These are phyloP conservation scores for Cercospora brassicicola DNA, from an alignment of 2,329 filamentous ascomycete species.

Conservation along the genomic window DNA sequence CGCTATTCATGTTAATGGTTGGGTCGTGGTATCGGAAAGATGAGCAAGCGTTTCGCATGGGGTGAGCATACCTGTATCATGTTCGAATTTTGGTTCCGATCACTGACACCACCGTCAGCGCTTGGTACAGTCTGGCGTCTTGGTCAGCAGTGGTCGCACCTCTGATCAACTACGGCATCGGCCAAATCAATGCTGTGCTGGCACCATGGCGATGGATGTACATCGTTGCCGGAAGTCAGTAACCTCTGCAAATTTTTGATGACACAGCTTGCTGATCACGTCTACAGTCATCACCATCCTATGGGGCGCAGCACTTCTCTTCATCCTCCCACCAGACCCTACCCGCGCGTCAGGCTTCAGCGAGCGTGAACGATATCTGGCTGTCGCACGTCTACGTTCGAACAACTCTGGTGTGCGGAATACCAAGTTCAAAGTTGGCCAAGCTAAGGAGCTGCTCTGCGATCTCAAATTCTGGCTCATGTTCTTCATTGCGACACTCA, in stretches of 20 bases:
- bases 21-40: slow-evolving; percentile 33
- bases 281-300: slow-evolving; percentile 41
- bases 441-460: slow-evolving; percentile 42
- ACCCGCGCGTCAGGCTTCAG: slow-evolving; percentile 46
- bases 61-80: neutral
- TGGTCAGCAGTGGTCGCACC: slow-evolving; percentile 50
- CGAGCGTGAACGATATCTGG: slow-evolving; percentile 37
- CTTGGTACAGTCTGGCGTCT: slow-evolving; percentile 44
- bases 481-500: slow-evolving; percentile 44
- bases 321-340: slow-evolving; percentile 46
- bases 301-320: slow-evolving; percentile 44
- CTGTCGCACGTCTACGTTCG: slow-evolving; percentile 31
- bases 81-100: neutral
- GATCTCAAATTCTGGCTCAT: slow-evolving; percentile 45
- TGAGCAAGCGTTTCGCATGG: slow-evolving; percentile 35
- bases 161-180: slow-evolving; percentile 52
- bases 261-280: neutral
- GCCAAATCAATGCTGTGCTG: slow-evolving; percentile 44
- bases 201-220: slow-evolving; percentile 41
- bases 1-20: slow-evolving; percentile 58
- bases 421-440: slow-evolving; percentile 48
- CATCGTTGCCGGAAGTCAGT: neutral
- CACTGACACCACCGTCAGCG: neutral
- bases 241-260: neutral
- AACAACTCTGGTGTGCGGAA: slow-evolving; percentile 42